phyloP scores from a whole-genome alignment of 2,329 filamentous ascomycete species.

The Cladorrhinum sp. region DNA sequence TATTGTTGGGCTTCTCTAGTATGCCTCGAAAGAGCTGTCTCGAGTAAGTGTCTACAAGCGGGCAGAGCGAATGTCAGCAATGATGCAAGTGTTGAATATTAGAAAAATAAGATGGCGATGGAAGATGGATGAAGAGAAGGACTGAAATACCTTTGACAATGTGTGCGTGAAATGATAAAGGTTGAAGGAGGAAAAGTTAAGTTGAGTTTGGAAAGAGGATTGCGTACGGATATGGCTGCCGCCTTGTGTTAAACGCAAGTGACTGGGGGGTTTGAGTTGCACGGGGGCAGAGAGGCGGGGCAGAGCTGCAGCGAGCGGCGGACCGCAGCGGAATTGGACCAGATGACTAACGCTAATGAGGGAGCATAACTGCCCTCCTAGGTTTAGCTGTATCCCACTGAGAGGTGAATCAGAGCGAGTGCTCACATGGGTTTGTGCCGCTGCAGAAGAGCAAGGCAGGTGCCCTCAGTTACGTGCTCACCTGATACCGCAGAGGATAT shows the following conservation, averaged over 20 bases:
- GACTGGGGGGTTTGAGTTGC: conserved; percentile 17
- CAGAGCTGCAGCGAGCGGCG: neutral
- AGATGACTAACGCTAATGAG: conserved; percentile 25
- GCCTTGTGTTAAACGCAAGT: conserved; percentile 20
- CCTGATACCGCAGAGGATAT: conserved; percentile 9
- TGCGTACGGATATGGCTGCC: conserved; percentile 20
- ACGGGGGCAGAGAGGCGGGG: conserved; percentile 4
- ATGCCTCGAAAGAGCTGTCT: neutral
- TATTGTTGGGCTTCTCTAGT: conserved; percentile 5
- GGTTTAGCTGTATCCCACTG: conserved; percentile 14
- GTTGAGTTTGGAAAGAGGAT: conserved; percentile 15
- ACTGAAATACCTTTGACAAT: conserved; percentile 10
- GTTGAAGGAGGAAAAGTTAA: conserved; percentile 27
- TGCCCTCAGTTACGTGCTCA: conserved; percentile 12
- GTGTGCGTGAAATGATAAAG: conserved; percentile 1
- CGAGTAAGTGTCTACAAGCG: neutral
- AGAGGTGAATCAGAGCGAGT: conserved; percentile 25
- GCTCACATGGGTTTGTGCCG: conserved; percentile 23
- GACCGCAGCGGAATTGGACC: conserved; percentile 25
- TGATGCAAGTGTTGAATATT: neutral
- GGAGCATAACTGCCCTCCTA: conserved; percentile 4
- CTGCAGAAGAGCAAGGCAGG: neutral
- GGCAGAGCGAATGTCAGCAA: neutral
- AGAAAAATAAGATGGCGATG: neutral
- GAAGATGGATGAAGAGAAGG: neutral